Percentiles rank a stretch among this genome's conserved stretches.
These are phyloP conservation scores for Alternaria arbusti DNA, from an alignment of 2,329 filamentous ascomycete species.

Conservation along the genomic window DNA sequence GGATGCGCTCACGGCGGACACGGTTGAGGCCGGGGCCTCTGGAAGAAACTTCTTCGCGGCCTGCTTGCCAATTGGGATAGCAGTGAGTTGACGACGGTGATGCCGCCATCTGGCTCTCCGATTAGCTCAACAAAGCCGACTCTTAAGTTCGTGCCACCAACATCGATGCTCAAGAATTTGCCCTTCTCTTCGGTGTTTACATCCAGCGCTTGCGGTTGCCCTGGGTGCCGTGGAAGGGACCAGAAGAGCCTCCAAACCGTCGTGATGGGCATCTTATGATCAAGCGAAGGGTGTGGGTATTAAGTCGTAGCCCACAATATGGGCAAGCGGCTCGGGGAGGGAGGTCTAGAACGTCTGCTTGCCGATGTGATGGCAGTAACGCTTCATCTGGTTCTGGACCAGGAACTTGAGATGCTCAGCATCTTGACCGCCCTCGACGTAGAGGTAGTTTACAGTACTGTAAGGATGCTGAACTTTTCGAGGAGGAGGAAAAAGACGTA, in stretches of 20 bases:
- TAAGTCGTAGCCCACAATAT: conserved; percentile 17
- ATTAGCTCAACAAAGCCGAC: conserved; percentile 71
- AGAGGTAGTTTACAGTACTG: background rate
- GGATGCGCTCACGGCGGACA: conserved; percentile 48
- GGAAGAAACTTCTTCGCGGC: conserved; percentile 18
- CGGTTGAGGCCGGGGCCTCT: conserved; percentile 36
- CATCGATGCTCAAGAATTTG: conserved; percentile 54
- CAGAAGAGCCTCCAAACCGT: too few species aligned
- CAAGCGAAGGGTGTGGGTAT: conserved; percentile 30
- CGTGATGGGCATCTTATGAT: conserved; percentile 11
- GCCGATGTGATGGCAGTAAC: conserved; percentile 18
- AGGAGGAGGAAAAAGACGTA: too few species aligned
- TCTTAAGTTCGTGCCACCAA: conserved; percentile 72
- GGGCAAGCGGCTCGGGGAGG: conserved; percentile 20
- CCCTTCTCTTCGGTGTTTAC: too few species aligned
- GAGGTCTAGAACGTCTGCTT: conserved; percentile 11
- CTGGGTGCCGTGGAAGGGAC: too few species aligned
- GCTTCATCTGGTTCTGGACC: conserved; percentile 40
- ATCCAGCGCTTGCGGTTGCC: too few species aligned
- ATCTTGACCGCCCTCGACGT: conserved; percentile 30
- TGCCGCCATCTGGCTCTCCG: conserved; percentile 48
- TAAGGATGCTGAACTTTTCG: too few species aligned
- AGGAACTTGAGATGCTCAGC: conserved; percentile 31
- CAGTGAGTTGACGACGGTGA: background rate
- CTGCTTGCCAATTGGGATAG: conserved; percentile 6